Evolutionary conservation across 768 basidiomycete genomes (phyloP), one percentile per base, ranked within the genome.

Genomic region (Cubamyces sp.): DNA sequence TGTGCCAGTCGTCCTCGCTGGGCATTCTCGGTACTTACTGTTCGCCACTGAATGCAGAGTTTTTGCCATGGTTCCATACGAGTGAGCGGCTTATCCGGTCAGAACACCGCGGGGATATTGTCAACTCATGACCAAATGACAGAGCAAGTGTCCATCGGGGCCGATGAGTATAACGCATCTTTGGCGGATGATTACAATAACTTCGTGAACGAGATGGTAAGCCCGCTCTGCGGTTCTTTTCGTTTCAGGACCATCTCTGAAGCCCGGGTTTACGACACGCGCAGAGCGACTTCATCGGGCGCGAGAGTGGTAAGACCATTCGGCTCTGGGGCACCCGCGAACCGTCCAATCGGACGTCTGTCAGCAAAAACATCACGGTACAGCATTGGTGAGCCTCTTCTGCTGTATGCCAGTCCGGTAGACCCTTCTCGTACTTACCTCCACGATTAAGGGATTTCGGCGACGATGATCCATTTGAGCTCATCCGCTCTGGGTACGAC

Each of bases 251-350:
- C 12, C 19, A n/a, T 19, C 11, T 21, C 16, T 50, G 26, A 19
- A 8, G 15, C 9, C 4, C 34, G 34, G 16, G 40, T 51, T 28
- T 9, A 45, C 26, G 40, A 50, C 21, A 25, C 34, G 30, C 41
- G 6, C 39, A 68, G 69, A 66, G 66, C 16, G 66, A 68, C 18
- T 79, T 75, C 62, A 75, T 82, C 28, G 23, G 59, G 11, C 56
- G 54, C 21, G 60, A 67, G 42, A 70, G 74, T 21, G 69, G 72
- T 21, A 82, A 80, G 68, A 68, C 68, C 1, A 78, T 81, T 26
- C 77, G 80, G 18, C 68, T 72, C 0, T 81, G 81, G 80, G 76
- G 78, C 3, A 77, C 79, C 5, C 70, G 75, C 61, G 78, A 79
- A 64, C 75, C 78, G 6, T 76, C 75, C 37, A 71, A 69, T 19